Evolutionary conservation across 2,329 filamentous ascomycete species (phyloP), one percentile per base, ranked within the genome.

Genomic region (Colletotrichum lini): DNA sequence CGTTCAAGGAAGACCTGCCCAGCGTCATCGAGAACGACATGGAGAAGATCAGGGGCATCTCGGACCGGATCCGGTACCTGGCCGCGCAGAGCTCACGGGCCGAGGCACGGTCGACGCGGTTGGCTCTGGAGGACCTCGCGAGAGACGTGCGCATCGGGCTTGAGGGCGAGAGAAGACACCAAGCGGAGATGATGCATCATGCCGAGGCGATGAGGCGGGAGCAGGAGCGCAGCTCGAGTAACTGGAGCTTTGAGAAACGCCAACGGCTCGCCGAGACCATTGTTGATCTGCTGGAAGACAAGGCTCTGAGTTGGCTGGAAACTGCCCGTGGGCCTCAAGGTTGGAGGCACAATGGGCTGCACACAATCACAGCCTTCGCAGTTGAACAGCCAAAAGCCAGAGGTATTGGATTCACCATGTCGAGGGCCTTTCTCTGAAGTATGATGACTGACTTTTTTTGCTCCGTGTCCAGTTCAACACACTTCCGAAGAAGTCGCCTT

Each of bases 1-100:
- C 74, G 0, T 77, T 77, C 42, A 74, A 67, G 18, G 71, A 76
- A 2, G 72, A 71, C 30, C 16, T 74, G 2, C 62, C 53, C 1
- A 65, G 66, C 2, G 45, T 47, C 4, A 75, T 75, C 4, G 56
- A 65, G 9, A 21, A 45, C 1, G 73, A 76, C 1, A 65, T 76
- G 15, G 50, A 45, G 2, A 72, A 67, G n/a, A 74, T 76, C 45
- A 70, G 69, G 7, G 44, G 9, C 0, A 73, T 68, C 6, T 62
- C 70, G 1, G 44, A 57, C 5, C 15, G 50, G 2, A 61, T 76
- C 1, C 72, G 70, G 0, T 70, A 62, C 8, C 12, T 74, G 2
- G 71, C 69, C 0, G 58, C 57, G 1, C 74, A 75, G 44, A 68
- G 68, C 21, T 47, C 68, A 0, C 26, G 63, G 9, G 75, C 74